Percentiles rank a stretch among this genome's conserved stretches.
Evolutionary conservation across 768 basidiomycete species (phyloP).

Genomic region (Auricularia heimuer): DNA sequence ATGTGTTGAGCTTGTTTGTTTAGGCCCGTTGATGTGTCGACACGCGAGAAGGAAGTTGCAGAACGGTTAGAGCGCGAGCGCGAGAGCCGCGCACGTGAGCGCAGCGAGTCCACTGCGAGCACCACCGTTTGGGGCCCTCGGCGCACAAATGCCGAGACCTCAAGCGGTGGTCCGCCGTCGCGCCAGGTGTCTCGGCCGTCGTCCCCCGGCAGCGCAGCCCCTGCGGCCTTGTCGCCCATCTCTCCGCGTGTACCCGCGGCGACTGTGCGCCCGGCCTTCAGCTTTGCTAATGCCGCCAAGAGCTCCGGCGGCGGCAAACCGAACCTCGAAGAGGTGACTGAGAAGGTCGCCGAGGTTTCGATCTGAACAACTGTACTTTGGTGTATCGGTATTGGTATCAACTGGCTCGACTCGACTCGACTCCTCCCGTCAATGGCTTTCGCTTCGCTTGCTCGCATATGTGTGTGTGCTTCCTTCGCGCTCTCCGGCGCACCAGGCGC

Average conservation of each 20-base stretch:
- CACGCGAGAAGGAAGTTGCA: slow-evolving; percentile 64
- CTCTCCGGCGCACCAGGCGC: not conserved
- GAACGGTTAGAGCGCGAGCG: slow-evolving; percentile 63
- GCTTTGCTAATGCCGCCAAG: slow-evolving; percentile 68
- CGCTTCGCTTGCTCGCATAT: not conserved
- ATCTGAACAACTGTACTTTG: slow-evolving; percentile 1
- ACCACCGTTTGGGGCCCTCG: not conserved
- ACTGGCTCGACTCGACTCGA: too few species aligned
- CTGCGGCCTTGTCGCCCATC: slow-evolving; percentile 20
- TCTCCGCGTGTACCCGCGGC: slow-evolving; percentile 21
- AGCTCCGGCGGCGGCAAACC: slow-evolving; percentile 11
- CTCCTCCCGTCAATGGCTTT: not conserved
- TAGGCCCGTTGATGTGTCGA: slow-evolving; percentile 78
- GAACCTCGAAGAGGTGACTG: slow-evolving; percentile 20
- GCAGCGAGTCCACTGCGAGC: slow-evolving; percentile 1
- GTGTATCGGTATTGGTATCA: not conserved
- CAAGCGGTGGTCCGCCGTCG: slow-evolving; percentile 27
- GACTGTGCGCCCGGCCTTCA: slow-evolving; percentile 61
- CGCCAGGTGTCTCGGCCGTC: slow-evolving; percentile 39
- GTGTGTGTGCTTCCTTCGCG: not conserved
- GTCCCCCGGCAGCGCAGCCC: slow-evolving; percentile 19
- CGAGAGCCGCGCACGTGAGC: slow-evolving; percentile 16
- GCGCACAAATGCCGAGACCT: not conserved
- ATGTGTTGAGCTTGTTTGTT: not conserved
- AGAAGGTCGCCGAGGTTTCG: slow-evolving; percentile 18